Conservation (phyloP, 140 eudicot species). For the Bidens hawaiensis region DNA sequence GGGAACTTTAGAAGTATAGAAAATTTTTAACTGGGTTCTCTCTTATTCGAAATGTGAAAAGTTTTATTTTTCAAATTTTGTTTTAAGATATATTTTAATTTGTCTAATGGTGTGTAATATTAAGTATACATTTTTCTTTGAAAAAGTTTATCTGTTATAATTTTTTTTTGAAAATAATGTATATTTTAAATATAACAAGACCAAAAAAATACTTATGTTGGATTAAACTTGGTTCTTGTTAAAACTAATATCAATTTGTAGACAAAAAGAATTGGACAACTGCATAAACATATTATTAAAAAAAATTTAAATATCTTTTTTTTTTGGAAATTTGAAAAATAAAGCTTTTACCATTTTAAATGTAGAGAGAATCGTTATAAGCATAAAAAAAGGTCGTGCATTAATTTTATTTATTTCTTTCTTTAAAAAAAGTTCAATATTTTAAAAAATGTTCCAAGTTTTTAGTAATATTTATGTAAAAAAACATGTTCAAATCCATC, state of each 20-base stretch:
- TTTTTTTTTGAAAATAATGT: not conserved
- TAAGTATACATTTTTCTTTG: too few species aligned
- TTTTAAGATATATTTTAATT: too few species aligned
- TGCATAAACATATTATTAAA: not conserved
- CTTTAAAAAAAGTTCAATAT: not conserved
- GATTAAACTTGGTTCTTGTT: not conserved
- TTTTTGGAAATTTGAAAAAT: too few species aligned
- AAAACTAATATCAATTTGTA: not conserved
- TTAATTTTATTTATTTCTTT: not conserved
- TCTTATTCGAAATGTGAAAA: not conserved
- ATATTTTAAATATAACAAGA: not conserved
- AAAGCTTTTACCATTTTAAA: not conserved
- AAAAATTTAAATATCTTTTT: not conserved
- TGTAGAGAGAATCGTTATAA: not conserved
- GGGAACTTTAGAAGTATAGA: not conserved
- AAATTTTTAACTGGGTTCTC: not conserved
- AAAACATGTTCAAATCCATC: too few species aligned
- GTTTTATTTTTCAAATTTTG: not conserved
- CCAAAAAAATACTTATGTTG: not conserved
- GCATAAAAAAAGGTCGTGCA: not conserved
- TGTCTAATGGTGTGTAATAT: too few species aligned
- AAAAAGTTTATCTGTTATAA: too few species aligned
- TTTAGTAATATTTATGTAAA: too few species aligned
- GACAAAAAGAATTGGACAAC: not conserved
- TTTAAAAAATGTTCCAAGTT: too few species aligned